phyloP scores from a whole-genome alignment of 2,329 filamentous ascomycete species.

The Sporothrix brunneoviolacea region DNA sequence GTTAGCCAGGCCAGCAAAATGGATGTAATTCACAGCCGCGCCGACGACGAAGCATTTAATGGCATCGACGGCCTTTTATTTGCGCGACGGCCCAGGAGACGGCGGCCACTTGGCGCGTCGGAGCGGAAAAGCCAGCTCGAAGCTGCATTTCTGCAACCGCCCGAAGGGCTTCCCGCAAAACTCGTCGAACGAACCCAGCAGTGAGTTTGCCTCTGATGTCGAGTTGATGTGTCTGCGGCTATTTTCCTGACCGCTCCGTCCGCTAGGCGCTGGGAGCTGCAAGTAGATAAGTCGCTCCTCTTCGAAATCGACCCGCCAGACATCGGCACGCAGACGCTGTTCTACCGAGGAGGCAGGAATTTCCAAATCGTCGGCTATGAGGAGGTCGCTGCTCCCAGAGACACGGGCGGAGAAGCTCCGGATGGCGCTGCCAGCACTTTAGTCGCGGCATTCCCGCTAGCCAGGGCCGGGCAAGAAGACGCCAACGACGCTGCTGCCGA shows the following conservation, averaged over 20 bases:
- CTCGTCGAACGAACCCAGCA: conserved; percentile 90
- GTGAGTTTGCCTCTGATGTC: conserved; percentile 33
- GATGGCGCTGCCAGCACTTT: conserved; percentile 63
- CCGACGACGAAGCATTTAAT: neutral
- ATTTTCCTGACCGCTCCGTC: too few relatives aligned
- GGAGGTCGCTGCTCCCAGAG: conserved; percentile 85
- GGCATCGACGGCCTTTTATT: conserved; percentile 17
- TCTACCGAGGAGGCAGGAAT: conserved; percentile 84
- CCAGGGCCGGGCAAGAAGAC: conserved; percentile 79
- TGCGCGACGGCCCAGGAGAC: conserved; percentile 8
- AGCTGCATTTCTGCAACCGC: conserved; percentile 70
- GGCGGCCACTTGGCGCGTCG: conserved; percentile 24
- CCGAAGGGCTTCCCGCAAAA: conserved; percentile 67
- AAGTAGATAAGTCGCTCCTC: conserved; percentile 72
- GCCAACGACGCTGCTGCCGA: conserved; percentile 81
- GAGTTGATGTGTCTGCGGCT: too few relatives aligned
- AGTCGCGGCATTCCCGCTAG: conserved; percentile 90
- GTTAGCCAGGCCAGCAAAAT: too few relatives aligned
- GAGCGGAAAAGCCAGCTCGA: conserved; percentile 67
- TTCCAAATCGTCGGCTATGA: conserved; percentile 89
- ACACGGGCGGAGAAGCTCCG: conserved; percentile 93
- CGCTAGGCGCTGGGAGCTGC: conserved; percentile 63
- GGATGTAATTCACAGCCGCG: conserved; percentile 10
- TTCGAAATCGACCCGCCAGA: conserved; percentile 87
- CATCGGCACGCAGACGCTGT: conserved; percentile 88